Conservation (phyloP, 2,329 filamentous ascomycete genomes). For the Ophiocordyceps camponoti-leonardi region DNA sequence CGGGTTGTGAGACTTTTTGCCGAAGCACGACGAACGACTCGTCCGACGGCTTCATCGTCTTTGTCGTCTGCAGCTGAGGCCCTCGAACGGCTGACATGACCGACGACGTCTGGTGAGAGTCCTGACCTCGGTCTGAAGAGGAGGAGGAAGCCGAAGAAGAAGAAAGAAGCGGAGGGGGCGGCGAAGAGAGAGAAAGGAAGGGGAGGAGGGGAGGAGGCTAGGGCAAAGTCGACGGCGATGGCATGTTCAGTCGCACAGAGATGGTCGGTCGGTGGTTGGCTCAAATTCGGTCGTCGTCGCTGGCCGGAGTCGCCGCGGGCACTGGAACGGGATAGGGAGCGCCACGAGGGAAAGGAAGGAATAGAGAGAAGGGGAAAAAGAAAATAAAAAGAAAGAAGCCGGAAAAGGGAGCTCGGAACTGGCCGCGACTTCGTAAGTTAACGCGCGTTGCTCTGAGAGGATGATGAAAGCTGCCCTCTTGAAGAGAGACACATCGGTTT, state of each 20-base stretch:
- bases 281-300: not conserved
- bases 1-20: conserved; percentile 55
- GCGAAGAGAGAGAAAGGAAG: not conserved
- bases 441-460: not conserved
- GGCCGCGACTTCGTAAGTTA: not conserved
- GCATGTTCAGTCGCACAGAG: not conserved
- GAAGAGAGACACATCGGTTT: not conserved
- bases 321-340: not conserved
- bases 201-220: not conserved
- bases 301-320: not conserved
- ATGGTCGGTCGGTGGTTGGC: not conserved
- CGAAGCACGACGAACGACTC: conserved; percentile 17
- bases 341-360: not conserved
- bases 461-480: not conserved
- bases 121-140: not conserved
- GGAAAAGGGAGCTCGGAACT: not conserved
- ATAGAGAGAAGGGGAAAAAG: not conserved
- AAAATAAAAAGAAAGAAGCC: not conserved
- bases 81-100: conserved; percentile 15
- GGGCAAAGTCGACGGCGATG: not conserved
- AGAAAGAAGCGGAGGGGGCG: not conserved
- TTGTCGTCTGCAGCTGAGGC: conserved; percentile 4
- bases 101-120: not conserved
- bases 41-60: conserved; percentile 10
- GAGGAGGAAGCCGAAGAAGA: not conserved